Evolutionary conservation across 257 asterid species (phyloP), one percentile per base, ranked within the genome.

Genomic region (Capsicum pubescens): DNA sequence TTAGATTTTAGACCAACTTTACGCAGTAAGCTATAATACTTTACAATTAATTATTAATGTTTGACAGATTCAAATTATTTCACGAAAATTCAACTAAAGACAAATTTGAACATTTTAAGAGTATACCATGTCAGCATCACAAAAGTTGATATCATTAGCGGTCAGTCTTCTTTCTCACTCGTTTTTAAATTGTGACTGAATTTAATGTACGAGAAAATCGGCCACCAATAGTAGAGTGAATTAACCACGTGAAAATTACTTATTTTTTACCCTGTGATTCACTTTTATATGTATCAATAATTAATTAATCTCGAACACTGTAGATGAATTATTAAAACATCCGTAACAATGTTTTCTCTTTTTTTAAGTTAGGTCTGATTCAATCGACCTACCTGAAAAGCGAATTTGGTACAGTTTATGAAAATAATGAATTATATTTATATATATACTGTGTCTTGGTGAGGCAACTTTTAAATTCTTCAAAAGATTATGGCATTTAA

Each of bases 201-300:
- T 63, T 63, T 63, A 63, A 21, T 26, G 32, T 26, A 26, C 32
- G 32, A 26, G 2, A 26, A 26, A 26, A 26, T 26, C 32, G 32
- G 32, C 32, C 32, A 26, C 32, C 32, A 26, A 26, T 26, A 26
- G 32, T 63, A 13, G 80, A 72, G 81, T 74, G 61, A 74, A 74
- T 50, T 50, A 26, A 21, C 13, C 61, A 50, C 61, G 81, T 74
- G 81, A 74, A 21, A 74, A 50, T 74, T 72, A 48, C 19, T 74
- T 48, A 2, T 50, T 7, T 71, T 74, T 74, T 74, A 50, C 81
- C 13, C 46, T 74, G 7, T 68, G 0, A 48, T 48, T 19, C n/a
- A 69, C 56, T 70, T 19, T 17, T 48, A 26, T 70, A 35, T 70
- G 2, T 44, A 19, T 48, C 39, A 46, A 19, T 26, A 26, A 26